Evolutionary conservation across 805 yeast genomes (phyloP), one percentile per base, ranked within the genome.

Genomic region (Clavispora vitiphila): DNA sequence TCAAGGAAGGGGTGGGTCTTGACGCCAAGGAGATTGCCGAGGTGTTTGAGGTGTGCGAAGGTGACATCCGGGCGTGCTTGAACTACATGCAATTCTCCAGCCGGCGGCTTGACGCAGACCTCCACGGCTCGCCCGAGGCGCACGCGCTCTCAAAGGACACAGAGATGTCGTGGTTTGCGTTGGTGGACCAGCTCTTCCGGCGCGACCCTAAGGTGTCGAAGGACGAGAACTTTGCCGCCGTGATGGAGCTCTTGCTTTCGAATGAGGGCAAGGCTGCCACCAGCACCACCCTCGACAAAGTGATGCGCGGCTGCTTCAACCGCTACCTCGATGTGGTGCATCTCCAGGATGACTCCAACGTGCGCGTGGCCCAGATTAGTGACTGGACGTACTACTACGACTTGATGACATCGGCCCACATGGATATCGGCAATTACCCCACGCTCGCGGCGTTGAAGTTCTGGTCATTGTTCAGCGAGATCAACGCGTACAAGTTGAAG

Each of bases 361-460:
- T 50, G 8, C 82, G 81, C 49, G 84, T 95, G 0, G 60, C 76
- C 11, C 65, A 60, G 20, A 64, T 88, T 8, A 75, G 85, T 32
- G 93, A 86, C 47, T 90, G 96, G 96, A 56, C 86, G 22, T 74
- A 63, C 49, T 86, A 84, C 56, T 76, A 81, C 47, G 97, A 90
- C 57, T 37, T 63, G n/a, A 60, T 83, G 57, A 60, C 54, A 3
- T 41, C 61, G 29, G 42, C 35, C n/a, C 48, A 46, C 10, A 63
- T 63, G 34, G 49, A 39, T 29, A 52, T 80, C 37, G 63, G 71
- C 20, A 65, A 75, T 18, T 89, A 86, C 53, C 67, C 74, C 4
- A 63, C 81, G 0, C 64, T 75, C 16, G 77, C 81, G 0, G 77
- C 81, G 0, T 55, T 84, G 54, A 83, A 80, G 41, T 78, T 80